Evolutionary conservation across 208 protist species (phyloP), one percentile per base, ranked within the genome.

Genomic region (Borovskyia barvae): DNA sequence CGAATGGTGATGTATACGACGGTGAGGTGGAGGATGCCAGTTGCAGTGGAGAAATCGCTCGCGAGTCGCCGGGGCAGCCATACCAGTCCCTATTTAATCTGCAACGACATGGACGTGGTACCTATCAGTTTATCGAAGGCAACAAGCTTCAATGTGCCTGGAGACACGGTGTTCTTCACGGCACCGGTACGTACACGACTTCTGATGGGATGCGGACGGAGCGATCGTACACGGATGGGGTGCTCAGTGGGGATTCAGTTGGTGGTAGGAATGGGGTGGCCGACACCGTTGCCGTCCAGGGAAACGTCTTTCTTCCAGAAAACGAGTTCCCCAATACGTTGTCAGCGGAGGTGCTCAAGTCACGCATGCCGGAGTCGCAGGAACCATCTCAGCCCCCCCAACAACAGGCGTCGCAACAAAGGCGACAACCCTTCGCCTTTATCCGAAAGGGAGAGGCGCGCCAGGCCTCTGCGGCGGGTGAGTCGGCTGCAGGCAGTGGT

Each of bases 251-350:
- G 5, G 54, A 56, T 28, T 11, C 11, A 0, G 25, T 14, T 2
- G 20, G 36, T 8, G 54, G 40, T 9, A 17, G 20, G 14, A 17
- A 29, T 11, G 20, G 17, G 32, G 40, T 41, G 43, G 28, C 32
- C 3, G 45, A 57, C 15, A 43, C 57, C 8, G 46, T 39, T 12
- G 39, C 11, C 8, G 5, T 47, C 14, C 33, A 12, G 8, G 66
- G 41, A 17, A 77, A 82, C 54, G 56, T 85, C 22, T 87, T 88
- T 32, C 75, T 75, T 4, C 67, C 82, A 5, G 77, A 88, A 51
- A 90, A 90, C 39, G 82, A 87, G 70, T 89, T 88, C 39, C 82
- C 82, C 36, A 88, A 88, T 60, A 87, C 77, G 1, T 72, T 79
- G 9, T 90, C 86, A 8, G 82, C 72, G 41, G 77, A 77, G 8